Percentiles rank a stretch among this genome's conserved stretches.
phyloP scores from a whole-genome alignment of 805 yeast species.

The Metschnikowia reukaufii region DNA sequence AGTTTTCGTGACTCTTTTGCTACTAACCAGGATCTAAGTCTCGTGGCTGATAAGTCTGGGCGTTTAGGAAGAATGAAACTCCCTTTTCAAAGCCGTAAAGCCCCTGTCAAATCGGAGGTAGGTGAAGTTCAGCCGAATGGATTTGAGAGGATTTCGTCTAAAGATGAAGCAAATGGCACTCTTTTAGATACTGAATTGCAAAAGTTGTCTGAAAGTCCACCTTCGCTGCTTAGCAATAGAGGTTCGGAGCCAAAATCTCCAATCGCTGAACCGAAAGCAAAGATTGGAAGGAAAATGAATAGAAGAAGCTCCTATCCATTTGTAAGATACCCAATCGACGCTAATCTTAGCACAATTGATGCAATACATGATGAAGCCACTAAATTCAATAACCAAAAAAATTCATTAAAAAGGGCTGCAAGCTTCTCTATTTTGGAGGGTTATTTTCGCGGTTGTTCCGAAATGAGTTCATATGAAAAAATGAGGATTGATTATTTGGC shows the following conservation, averaged over 20 bases:
- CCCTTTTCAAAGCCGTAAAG: conserved; percentile 30
- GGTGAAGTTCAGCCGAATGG: background rate
- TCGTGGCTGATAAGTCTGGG: conserved; percentile 27
- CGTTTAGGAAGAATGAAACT: conserved; percentile 38
- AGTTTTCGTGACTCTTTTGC: conserved; percentile 37
- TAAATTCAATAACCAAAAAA: background rate
- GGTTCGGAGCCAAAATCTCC: background rate
- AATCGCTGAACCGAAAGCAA: background rate
- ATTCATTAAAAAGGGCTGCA: conserved; percentile 11
- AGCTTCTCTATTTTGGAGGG: conserved; percentile 29
- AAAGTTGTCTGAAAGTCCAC: conserved; percentile 7
- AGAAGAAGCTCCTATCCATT: conserved; percentile 40
- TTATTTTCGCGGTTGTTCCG: conserved; percentile 1
- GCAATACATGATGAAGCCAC: conserved; percentile 13
- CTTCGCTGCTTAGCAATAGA: background rate
- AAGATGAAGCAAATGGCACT: background rate
- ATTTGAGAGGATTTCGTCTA: background rate
- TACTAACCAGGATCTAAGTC: conserved; percentile 14
- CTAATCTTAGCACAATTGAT: conserved; percentile 25
- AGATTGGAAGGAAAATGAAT: conserved; percentile 14
- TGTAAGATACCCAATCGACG: conserved; percentile 15
- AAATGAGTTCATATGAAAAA: conserved; percentile 9
- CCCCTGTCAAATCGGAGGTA: conserved; percentile 1
- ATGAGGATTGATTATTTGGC: conserved; percentile 10
- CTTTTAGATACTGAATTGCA: conserved; percentile 14